Evolutionary conservation across 805 yeast genomes (phyloP).

Genomic region (Lipomyces spencermartinsiae): DNA sequence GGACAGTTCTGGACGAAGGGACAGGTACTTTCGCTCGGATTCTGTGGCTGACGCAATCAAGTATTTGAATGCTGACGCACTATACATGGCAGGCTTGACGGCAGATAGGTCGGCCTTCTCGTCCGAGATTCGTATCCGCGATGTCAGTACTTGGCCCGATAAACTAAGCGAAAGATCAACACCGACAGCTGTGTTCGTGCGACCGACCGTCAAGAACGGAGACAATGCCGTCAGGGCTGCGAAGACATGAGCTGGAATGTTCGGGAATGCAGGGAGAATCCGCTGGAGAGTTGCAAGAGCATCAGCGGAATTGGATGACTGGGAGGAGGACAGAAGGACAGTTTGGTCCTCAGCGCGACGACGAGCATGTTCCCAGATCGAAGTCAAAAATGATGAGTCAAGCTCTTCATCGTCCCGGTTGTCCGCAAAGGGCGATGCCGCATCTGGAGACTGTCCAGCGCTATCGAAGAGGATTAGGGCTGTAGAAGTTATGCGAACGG

Average conservation of each 20-base stretch:
- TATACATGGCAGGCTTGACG: conserved; percentile 10
- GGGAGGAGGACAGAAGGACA: conserved; percentile 41
- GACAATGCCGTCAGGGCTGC: conserved; percentile 47
- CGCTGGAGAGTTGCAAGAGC: conserved; percentile 25
- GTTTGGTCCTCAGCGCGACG: conserved; percentile 51
- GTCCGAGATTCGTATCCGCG: conserved; percentile 30
- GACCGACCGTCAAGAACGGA: conserved; percentile 49
- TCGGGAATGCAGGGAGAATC: conserved; percentile 46
- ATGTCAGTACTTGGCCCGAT: conserved; percentile 34
- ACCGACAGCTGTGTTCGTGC: conserved; percentile 25
- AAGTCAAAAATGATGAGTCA: conserved; percentile 46
- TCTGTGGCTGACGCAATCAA: conserved; percentile 25
- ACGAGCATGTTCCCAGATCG: conserved; percentile 50
- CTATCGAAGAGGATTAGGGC: conserved; percentile 25
- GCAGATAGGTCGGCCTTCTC: conserved; percentile 24
- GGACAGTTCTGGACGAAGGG: conserved; percentile 14
- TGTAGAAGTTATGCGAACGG: conserved; percentile 28
- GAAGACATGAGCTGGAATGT: conserved; percentile 45
- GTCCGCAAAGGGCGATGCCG: conserved; percentile 1
- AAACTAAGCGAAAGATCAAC: conserved; percentile 31
- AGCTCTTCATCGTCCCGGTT: conserved; percentile 28
- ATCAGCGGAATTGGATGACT: conserved; percentile 3
- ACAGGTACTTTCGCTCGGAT: conserved; percentile 19
- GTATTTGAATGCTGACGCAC: conserved; percentile 26
- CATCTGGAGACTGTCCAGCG: not conserved